Evolutionary conservation across 257 asterid species (phyloP).

Genomic region (Solanum sparsipilum): DNA sequence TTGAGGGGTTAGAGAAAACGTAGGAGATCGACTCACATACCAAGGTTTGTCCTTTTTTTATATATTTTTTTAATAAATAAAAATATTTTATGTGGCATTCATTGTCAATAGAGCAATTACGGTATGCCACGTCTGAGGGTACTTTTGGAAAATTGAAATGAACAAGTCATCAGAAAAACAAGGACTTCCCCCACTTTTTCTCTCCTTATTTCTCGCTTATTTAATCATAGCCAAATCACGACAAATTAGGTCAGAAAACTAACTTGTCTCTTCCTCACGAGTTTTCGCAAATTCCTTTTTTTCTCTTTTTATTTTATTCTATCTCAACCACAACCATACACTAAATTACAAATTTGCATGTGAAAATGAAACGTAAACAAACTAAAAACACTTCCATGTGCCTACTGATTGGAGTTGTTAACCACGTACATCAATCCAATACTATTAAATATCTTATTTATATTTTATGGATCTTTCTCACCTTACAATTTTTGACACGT

Average conservation of each 20-base stretch:
- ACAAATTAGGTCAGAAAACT: not conserved
- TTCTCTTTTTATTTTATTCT: not conserved
- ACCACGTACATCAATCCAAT: not conserved
- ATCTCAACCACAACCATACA: not conserved
- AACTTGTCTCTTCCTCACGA: not conserved
- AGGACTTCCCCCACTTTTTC: not conserved
- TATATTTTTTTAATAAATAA: too few relatives aligned
- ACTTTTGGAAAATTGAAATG: not conserved
- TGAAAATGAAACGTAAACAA: not conserved
- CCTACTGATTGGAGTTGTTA: not conserved
- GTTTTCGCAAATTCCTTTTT: not conserved
- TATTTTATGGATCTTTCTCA: not conserved
- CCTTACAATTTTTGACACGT: not conserved
- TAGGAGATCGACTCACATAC: not conserved
- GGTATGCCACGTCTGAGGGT: slow-evolving; percentile 2
- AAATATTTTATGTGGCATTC: not conserved
- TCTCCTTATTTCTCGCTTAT: not conserved
- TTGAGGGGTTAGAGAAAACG: not conserved
- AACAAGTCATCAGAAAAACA: not conserved
- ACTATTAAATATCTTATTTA: not conserved
- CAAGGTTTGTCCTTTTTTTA: not conserved
- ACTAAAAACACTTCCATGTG: slow-evolving; percentile 3
- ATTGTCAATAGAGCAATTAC: not conserved
- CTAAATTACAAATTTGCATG: not conserved
- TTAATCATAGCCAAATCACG: not conserved